Conservation (phyloP, 345 rosid genomes). For the Eucalyptus globulus region DNA sequence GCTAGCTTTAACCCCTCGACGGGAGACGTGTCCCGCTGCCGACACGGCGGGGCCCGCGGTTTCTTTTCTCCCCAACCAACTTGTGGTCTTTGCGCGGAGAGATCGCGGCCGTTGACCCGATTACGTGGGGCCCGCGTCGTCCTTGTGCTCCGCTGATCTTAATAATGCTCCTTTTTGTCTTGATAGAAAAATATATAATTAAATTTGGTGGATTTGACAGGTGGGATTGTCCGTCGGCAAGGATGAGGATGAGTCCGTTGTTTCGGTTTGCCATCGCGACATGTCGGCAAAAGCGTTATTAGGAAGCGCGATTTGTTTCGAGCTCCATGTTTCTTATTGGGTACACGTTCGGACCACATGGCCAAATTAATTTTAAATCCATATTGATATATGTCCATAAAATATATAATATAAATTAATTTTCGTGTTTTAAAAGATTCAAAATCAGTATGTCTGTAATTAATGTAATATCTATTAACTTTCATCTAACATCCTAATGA, state of each 20-base stretch:
- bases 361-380: too few species aligned
- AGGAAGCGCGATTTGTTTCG: neutral
- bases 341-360: too few species aligned
- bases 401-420: too few species aligned
- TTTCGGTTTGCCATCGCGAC: neutral
- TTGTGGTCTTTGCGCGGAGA: neutral
- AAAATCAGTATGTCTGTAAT: too few species aligned
- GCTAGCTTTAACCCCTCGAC: neutral
- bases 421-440: too few species aligned
- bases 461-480: accelerated
- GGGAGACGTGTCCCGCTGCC: neutral
- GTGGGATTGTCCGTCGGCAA: neutral
- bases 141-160: neutral
- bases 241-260: neutral
- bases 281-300: neutral
- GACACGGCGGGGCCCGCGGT: neutral
- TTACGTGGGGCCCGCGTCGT: neutral
- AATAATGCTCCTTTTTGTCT: neutral
- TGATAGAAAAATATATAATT: neutral
- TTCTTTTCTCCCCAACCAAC: too few species aligned
- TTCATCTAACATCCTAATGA: accelerated
- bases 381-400: too few species aligned
- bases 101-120: neutral
- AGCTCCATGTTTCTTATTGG: neutral
- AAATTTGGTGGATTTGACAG: neutral